phyloP scores from a whole-genome alignment of 2,329 filamentous ascomycete genomes.

The Botrytis deweyae region DNA sequence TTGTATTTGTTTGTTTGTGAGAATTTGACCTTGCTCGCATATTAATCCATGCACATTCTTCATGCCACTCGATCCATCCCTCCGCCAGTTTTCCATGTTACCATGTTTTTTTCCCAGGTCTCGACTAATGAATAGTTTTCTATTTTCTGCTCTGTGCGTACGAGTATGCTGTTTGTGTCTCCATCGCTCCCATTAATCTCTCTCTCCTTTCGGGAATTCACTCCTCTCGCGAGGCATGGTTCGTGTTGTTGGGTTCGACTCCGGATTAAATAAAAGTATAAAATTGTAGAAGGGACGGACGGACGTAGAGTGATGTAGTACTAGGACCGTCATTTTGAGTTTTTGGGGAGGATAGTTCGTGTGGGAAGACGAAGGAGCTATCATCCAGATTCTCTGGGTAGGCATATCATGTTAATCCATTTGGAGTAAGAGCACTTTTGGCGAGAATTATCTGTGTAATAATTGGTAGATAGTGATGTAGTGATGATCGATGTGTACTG shows the following conservation, averaged over 20 bases:
- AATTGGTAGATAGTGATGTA: background rate
- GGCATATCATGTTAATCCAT: background rate
- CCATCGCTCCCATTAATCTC: background rate
- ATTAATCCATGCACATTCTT: background rate
- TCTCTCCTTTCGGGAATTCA: too few species aligned
- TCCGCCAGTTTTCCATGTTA: background rate
- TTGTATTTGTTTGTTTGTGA: background rate
- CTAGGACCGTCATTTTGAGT: background rate
- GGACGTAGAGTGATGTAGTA: background rate
- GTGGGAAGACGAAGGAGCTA: background rate
- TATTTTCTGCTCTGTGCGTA: background rate
- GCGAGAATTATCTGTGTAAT: background rate
- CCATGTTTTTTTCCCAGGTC: background rate
- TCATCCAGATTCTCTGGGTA: background rate
- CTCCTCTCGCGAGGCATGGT: too few species aligned
- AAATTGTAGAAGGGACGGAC: background rate
- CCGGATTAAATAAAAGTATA: background rate
- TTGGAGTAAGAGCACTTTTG: background rate
- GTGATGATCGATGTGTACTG: background rate
- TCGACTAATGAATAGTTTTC: background rate
- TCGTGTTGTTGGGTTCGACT: background rate
- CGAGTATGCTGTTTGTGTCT: background rate
- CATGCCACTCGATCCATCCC: background rate
- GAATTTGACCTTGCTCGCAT: slow-evolving; percentile 3
- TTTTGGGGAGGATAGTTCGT: background rate